phyloP scores from a whole-genome alignment of 805 yeast species.

The Kodamaea lidongshanica region DNA sequence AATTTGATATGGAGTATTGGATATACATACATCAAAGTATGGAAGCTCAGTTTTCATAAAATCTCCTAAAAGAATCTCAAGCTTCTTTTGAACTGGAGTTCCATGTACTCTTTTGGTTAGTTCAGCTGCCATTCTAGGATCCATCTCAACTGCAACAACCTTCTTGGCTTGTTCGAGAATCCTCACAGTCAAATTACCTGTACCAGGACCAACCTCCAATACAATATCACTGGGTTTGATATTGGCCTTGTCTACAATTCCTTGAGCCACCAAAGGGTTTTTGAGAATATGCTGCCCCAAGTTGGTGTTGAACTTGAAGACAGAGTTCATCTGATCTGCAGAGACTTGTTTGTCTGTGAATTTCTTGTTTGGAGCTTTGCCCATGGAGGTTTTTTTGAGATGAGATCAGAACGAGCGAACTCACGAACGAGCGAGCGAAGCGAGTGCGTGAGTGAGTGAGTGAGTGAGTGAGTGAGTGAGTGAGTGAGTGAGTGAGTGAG shows the following conservation, averaged over 20 bases:
- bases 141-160: slow-evolving; percentile 97
- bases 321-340: slow-evolving; percentile 66
- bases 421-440: too few relatives aligned
- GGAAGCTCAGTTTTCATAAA: slow-evolving; percentile 94
- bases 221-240: slow-evolving; percentile 90
- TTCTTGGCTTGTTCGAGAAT: slow-evolving; percentile 88
- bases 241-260: slow-evolving; percentile 93
- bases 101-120: slow-evolving; percentile 96
- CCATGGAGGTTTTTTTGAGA: slow-evolving; percentile 35
- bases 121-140: slow-evolving; percentile 99
- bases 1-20: slow-evolving; percentile 96
- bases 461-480: too few relatives aligned
- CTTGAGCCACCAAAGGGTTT: slow-evolving; percentile 95
- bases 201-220: slow-evolving; percentile 98
- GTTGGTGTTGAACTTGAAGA: slow-evolving; percentile 94
- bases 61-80: slow-evolving; percentile 90
- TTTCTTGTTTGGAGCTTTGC: slow-evolving; percentile 59
- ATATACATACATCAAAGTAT: slow-evolving; percentile 90
- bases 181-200: slow-evolving; percentile 92
- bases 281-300: slow-evolving; percentile 95
- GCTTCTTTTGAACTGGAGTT: slow-evolving; percentile 85
- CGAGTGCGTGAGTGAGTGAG: too few relatives aligned
- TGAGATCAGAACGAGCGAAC: too few relatives aligned
- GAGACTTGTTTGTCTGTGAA: slow-evolving; percentile 54
- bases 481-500: too few relatives aligned